These are phyloP conservation scores for Hypoxylon crocopeplum DNA, from an alignment of 495 filamentous ascomycete genomes.

Conservation along the genomic window DNA sequence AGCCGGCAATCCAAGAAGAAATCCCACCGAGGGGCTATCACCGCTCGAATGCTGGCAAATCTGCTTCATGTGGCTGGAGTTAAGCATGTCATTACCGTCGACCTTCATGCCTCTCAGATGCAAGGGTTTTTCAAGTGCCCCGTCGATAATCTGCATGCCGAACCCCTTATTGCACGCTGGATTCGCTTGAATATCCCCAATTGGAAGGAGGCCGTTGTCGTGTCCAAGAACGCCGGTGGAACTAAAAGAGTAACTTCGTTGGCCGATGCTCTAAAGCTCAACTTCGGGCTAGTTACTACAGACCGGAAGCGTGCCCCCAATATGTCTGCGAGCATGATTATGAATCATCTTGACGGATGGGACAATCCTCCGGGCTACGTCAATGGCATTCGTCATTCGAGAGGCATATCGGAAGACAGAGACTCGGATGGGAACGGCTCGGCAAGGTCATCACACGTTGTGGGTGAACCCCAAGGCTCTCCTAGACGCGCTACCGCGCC, in stretches of 20 bases:
- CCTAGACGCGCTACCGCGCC: slow-evolving; percentile 46
- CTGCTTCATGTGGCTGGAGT: slow-evolving; percentile 91
- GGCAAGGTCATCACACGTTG: slow-evolving; percentile 31
- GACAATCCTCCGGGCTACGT: slow-evolving; percentile 34
- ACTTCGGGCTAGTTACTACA: slow-evolving; percentile 96
- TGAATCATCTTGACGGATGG: slow-evolving; percentile 57
- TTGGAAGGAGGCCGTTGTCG: slow-evolving; percentile 92
- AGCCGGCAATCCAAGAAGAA: slow-evolving; percentile 99
- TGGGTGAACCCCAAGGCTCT: slow-evolving; percentile 49
- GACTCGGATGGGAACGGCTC: slow-evolving; percentile 34
- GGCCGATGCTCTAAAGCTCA: slow-evolving; percentile 94
- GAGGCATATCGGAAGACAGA: slow-evolving; percentile 32
- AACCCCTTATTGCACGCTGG: slow-evolving; percentile 96
- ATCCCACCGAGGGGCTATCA: slow-evolving; percentile 94
- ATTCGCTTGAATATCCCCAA: slow-evolving; percentile 83
- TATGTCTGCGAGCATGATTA: slow-evolving; percentile 74
- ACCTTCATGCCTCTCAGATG: slow-evolving; percentile 96
- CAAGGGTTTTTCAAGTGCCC: slow-evolving; percentile 99
- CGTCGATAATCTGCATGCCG: slow-evolving; percentile 96
- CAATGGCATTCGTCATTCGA: slow-evolving; percentile 35
- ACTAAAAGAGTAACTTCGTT: slow-evolving; percentile 97
- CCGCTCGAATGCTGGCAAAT: slow-evolving; percentile 95
- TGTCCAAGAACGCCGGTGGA: slow-evolving; percentile 97
- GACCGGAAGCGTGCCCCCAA: slow-evolving; percentile 75
- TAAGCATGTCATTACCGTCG: slow-evolving; percentile 96